Conservation (phyloP, 163 green algal species). For the Chlamydomonas reinhardtii region DNA sequence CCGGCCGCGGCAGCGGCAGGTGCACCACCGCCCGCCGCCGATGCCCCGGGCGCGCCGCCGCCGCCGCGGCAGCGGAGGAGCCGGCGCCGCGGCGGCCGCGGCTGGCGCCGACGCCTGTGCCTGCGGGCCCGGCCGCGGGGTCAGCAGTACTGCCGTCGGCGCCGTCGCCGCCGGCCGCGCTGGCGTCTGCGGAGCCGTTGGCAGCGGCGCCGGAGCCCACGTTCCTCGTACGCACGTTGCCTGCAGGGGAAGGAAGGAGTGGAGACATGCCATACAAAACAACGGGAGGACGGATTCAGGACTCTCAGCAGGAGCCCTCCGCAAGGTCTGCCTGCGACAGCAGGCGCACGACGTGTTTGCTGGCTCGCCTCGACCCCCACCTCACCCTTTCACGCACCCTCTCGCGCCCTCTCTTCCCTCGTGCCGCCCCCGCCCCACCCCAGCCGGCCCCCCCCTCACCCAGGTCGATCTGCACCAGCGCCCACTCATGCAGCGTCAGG, state of each 20-base stretch:
- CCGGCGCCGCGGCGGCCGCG: neutral
- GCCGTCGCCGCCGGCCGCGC: neutral
- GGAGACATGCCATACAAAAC: too few species aligned
- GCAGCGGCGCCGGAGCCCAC: neutral
- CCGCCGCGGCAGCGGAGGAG: neutral
- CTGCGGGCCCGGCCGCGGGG: too few species aligned
- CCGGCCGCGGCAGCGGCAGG: neutral
- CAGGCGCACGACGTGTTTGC: too few species aligned
- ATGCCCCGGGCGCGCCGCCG: neutral
- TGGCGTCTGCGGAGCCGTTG: neutral
- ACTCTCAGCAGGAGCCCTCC: too few species aligned
- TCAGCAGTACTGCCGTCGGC: neutral
- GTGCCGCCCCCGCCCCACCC: too few species aligned
- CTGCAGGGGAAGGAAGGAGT: neutral
- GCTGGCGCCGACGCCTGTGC: constrained; percentile 1
- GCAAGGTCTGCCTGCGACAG: too few species aligned
- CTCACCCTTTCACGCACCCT: too few species aligned
- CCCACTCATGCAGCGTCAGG: neutral
- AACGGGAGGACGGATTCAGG: too few species aligned
- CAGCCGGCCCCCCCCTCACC: constrained; percentile 33
- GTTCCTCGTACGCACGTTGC: constrained; percentile 2
- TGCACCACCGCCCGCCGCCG: constrained; percentile 22
- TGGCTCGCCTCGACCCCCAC: too few species aligned
- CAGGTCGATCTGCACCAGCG: constrained; percentile 65
- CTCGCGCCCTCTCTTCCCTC: too few species aligned